These are phyloP conservation scores for Talaromyces sp. DNA, from an alignment of 2,329 filamentous ascomycete species.

Conservation along the genomic window DNA sequence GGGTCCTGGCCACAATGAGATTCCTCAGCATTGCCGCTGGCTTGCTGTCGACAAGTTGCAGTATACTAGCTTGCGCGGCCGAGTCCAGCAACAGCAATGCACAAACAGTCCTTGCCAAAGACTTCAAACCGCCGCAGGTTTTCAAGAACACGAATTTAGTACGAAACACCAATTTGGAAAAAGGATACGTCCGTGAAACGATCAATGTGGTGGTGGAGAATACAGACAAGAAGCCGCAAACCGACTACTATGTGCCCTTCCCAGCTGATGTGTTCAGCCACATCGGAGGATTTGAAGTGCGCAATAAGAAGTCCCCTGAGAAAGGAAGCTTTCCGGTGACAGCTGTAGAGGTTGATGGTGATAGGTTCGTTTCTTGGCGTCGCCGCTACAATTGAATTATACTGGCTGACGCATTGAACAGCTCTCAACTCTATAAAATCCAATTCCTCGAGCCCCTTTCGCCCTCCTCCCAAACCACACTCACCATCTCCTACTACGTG, in stretches of 20 bases:
- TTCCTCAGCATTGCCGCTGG: constrained; percentile 40
- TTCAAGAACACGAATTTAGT: constrained; percentile 94
- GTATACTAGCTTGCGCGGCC: constrained; percentile 32
- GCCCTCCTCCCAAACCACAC: constrained; percentile 74
- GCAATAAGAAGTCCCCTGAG: constrained; percentile 79
- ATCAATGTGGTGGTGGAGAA: constrained; percentile 97
- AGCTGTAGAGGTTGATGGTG: constrained; percentile 60
- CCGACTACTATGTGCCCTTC: constrained; percentile 90
- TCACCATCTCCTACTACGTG: constrained; percentile 81
- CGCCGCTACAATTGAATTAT: background rate
- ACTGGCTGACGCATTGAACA: constrained; percentile 46
- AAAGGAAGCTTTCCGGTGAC: constrained; percentile 68
- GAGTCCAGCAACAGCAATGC: constrained; percentile 28
- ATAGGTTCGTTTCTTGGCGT: constrained; percentile 44
- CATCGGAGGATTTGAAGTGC: constrained; percentile 84
- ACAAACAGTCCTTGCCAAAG: constrained; percentile 38
- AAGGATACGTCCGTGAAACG: constrained; percentile 83
- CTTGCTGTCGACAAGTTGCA: constrained; percentile 33
- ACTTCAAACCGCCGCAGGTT: constrained; percentile 80
- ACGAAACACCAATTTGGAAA: constrained; percentile 86
- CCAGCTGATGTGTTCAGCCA: constrained; percentile 70
- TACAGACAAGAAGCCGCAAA: constrained; percentile 71
- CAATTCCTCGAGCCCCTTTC: constrained; percentile 73
- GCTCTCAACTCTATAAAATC: constrained; percentile 80
- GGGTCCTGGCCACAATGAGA: constrained; percentile 39